Conservation (phyloP, 1,139 yeast genomes). For the Tardiomyces depauwii region DNA sequence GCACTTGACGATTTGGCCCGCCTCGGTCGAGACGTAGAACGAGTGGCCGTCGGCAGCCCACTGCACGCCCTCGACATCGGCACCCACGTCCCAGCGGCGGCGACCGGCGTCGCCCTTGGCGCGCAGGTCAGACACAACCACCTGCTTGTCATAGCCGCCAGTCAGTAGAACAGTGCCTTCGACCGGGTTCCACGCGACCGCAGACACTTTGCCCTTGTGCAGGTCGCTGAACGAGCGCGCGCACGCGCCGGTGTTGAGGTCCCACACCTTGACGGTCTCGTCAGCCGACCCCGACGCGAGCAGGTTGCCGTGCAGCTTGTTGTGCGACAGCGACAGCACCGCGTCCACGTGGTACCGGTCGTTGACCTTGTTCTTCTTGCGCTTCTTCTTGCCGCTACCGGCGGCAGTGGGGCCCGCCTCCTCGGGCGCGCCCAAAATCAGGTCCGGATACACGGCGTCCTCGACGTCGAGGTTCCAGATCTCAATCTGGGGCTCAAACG, state of each 20-base stretch:
- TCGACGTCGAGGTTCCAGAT: conserved; percentile 90
- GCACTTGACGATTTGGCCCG: conserved; percentile 81
- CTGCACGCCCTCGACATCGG: conserved; percentile 74
- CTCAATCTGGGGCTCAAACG: conserved; percentile 96
- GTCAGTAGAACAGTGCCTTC: conserved; percentile 76
- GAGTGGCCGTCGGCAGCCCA: conserved; percentile 56
- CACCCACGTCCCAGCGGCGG: conserved; percentile 50
- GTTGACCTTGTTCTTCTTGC: conserved; percentile 50
- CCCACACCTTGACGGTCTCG: conserved; percentile 92
- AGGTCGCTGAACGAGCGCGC: conserved; percentile 33
- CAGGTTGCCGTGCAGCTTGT: conserved; percentile 69
- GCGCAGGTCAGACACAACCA: conserved; percentile 76
- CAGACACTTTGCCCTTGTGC: conserved; percentile 73
- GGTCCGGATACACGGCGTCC: conserved; percentile 91
- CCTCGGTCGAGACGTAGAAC: conserved; percentile 85
- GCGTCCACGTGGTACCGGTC: conserved; percentile 90
- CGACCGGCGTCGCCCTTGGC: conserved; percentile 55
- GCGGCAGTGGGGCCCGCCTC: conserved; percentile 32
- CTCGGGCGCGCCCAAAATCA: conserved; percentile 65
- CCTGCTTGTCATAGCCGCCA: conserved; percentile 85
- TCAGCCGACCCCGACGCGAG: conserved; percentile 95
- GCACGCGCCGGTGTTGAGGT: conserved; percentile 59
- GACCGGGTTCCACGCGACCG: conserved; percentile 73
- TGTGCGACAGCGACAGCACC: conserved; percentile 76
- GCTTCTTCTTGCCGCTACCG: conserved; percentile 27